Conservation (phyloP, 768 basidiomycete genomes). For the Dentipellis fragilis region DNA sequence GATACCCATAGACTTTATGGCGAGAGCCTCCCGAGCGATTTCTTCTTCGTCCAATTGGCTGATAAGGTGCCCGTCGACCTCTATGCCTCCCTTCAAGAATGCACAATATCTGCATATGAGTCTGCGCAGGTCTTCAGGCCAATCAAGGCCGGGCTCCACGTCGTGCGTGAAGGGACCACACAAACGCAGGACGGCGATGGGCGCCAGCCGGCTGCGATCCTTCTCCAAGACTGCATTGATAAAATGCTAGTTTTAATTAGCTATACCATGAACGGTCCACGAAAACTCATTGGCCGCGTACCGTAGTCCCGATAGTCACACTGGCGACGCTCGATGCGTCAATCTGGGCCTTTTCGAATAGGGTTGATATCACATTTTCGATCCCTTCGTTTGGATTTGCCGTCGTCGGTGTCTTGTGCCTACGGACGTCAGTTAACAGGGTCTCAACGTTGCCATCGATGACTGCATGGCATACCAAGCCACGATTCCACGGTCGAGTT, state of each 20-base stretch:
- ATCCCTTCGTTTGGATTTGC: slow-evolving; percentile 50
- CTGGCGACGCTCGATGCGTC: background rate
- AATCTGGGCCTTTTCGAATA: slow-evolving; percentile 21
- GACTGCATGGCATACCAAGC: background rate
- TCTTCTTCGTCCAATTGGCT: slow-evolving; percentile 31
- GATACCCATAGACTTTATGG: slow-evolving; percentile 24
- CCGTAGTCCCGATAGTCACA: background rate
- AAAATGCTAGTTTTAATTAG: slow-evolving; percentile 1
- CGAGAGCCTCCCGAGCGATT: slow-evolving; percentile 31
- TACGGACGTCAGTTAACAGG: background rate
- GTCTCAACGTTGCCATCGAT: background rate
- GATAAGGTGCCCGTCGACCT: slow-evolving; percentile 39
- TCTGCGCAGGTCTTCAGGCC: slow-evolving; percentile 27
- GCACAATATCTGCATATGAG: slow-evolving; percentile 26
- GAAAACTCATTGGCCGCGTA: background rate
- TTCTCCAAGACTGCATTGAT: slow-evolving; percentile 47
- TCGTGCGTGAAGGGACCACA: slow-evolving; percentile 51
- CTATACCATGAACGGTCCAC: background rate
- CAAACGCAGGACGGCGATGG: slow-evolving; percentile 55
- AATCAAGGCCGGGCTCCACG: slow-evolving; percentile 46
- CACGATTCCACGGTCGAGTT: background rate
- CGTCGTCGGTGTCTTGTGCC: slow-evolving; percentile 43
- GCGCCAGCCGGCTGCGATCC: slow-evolving; percentile 39
- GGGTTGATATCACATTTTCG: slow-evolving; percentile 35
- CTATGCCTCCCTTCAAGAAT: slow-evolving; percentile 30